Conservation (phyloP, 2,329 filamentous ascomycete species). For the Penicillium sp. region DNA sequence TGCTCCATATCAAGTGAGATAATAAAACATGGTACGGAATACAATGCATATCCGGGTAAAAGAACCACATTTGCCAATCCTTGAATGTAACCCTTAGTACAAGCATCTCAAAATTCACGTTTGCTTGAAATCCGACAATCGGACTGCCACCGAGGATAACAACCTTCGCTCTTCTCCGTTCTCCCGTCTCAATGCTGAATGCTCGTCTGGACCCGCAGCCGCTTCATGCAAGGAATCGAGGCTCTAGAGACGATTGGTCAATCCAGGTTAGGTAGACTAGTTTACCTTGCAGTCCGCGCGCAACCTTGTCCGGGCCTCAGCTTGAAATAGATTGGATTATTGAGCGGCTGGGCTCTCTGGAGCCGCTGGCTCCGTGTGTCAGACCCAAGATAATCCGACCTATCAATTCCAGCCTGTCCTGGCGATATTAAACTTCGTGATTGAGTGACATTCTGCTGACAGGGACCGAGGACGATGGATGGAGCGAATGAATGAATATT, state of each 20-base stretch:
- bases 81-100: too few species aligned
- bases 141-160: constrained; percentile 1
- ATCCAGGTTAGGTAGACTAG: constrained; percentile 7
- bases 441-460: neutral
- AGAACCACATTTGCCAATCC: too few species aligned
- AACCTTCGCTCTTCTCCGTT: neutral
- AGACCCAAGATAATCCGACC: neutral
- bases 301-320: constrained; percentile 6
- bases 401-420: neutral
- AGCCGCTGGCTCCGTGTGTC: constrained; percentile 1
- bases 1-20: neutral
- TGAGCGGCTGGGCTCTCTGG: neutral
- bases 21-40: too few species aligned
- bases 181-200: neutral
- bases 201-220: neutral
- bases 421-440: neutral
- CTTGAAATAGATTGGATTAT: constrained; percentile 6
- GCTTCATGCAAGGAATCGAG: constrained; percentile 28
- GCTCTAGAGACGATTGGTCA: constrained; percentile 25
- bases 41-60: too few species aligned
- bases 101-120: too few species aligned
- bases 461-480: neutral
- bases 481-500: neutral
- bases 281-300: constrained; percentile 2
- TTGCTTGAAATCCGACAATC: too few species aligned